Evolutionary conservation across 176 grass and related monocot species (phyloP).

Genomic region (Zoysia japonica): DNA sequence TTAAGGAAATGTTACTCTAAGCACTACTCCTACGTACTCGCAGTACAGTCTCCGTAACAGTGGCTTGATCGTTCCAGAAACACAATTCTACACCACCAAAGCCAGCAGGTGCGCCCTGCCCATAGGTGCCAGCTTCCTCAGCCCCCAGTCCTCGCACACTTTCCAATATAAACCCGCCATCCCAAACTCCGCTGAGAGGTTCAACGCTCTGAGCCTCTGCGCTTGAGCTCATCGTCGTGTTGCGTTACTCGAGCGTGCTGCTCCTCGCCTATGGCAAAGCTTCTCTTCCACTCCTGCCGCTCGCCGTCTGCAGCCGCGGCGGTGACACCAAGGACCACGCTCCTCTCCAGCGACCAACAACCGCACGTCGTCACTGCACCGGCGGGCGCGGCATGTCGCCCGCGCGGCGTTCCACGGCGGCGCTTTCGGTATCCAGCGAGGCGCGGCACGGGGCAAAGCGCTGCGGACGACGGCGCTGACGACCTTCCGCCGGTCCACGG

Average conservation of each 20-base stretch:
- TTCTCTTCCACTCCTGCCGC: slow-evolving; percentile 64
- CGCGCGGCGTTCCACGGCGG: slow-evolving; percentile 14
- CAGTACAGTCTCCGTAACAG: no score
- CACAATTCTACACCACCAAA: neutral
- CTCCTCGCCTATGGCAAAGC: slow-evolving; percentile 64
- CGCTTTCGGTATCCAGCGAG: neutral
- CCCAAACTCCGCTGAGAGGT: neutral
- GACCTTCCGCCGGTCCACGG: slow-evolving; percentile 17
- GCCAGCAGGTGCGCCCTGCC: neutral
- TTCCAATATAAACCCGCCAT: slow-evolving; percentile 30
- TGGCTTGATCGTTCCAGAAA: no score
- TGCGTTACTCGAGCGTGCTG: neutral
- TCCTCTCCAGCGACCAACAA: slow-evolving; percentile 11
- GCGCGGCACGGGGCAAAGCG: neutral
- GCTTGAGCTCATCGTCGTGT: neutral
- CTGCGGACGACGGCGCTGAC: slow-evolving; percentile 41
- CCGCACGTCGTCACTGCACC: neutral
- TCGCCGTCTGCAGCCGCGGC: slow-evolving; percentile 44
- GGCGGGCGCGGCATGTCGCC: slow-evolving; percentile 24
- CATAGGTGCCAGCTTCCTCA: no score
- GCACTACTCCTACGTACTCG: no score
- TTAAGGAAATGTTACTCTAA: neutral
- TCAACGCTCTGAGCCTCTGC: no score
- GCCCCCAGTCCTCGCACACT: neutral
- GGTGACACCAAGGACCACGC: slow-evolving; percentile 24